Evolutionary conservation across 345 rosid species (phyloP), one percentile per base, ranked within the genome.

Genomic region (Rhodamnia rubescens): DNA sequence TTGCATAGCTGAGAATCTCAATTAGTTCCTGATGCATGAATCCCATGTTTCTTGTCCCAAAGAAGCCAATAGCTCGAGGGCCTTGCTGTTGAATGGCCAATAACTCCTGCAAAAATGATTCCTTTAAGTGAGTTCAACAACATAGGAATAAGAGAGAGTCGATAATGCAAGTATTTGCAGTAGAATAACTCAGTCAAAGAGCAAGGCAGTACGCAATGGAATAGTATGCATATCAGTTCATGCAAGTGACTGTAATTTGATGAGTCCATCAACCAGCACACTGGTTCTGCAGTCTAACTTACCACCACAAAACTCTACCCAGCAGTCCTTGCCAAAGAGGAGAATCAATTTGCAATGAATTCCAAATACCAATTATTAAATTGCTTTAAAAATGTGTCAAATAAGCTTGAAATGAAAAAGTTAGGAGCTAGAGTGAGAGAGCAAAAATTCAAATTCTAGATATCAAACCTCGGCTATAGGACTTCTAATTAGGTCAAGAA

Each of bases 81-180:
- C 99, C 98, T 91, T 97, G 99, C 87, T 97, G 98, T 87, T 97
- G 99, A 89, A 97, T 97, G 83, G 99, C 99, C 90, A 97, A 88
- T 86, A 97, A 88, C 87, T 97, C 99, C 99, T 97, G 93, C 92
- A 92, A 51, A 87, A n/a, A 87, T 56, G 55, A 26, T 55, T 18
- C 52, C 47, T 16, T 80, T 58, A 29, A 82, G 11, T 52, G n/a
- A 36, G 80, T 69, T 69, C 80, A 69, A 69, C 18, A 36, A 69
- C 22, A 69, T 69, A 69, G 47, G 10, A 69, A 69, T 69, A 69
- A 21, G 40, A 59, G 78, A 84, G 47, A 64, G 5, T 32, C 7
- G 14, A 69, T 69, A 69, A 69, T 69, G 80, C 47, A 36, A 69
- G 2, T 36, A 20, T 44, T 69, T 69, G 78, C 24, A 9, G 80